These are phyloP conservation scores for Chaetomiaceae sp. DNA, from an alignment of 2,329 filamentous ascomycete genomes.

Conservation along the genomic window DNA sequence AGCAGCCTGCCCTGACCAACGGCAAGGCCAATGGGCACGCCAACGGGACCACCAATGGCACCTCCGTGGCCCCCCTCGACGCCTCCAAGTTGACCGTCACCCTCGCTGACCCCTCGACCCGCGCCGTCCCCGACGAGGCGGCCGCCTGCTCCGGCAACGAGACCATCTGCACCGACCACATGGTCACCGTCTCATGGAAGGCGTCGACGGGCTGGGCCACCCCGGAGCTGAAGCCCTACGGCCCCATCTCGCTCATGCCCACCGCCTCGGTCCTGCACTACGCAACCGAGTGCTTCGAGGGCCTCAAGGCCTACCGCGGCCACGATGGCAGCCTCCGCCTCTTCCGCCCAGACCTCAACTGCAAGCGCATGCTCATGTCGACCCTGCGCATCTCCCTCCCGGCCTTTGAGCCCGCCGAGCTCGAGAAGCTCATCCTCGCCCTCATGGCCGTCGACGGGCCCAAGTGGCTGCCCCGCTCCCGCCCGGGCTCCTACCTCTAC, in stretches of 20 bases:
- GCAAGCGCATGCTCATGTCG: constrained; percentile 57
- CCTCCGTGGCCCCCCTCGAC: constrained; percentile 42
- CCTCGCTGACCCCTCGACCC: constrained; percentile 43
- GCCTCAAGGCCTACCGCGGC: constrained; percentile 75
- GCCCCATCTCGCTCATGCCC: constrained; percentile 71
- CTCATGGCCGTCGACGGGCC: constrained; percentile 68
- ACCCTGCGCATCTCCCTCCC: constrained; percentile 68
- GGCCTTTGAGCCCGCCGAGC: constrained; percentile 62
- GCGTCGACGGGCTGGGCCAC: constrained; percentile 62
- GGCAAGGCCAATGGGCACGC: constrained; percentile 19
- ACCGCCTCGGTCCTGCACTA: constrained; percentile 81
- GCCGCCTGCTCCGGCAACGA: constrained; percentile 43
- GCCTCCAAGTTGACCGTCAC: constrained; percentile 57
- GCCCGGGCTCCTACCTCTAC: constrained; percentile 71
- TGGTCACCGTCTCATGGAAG: constrained; percentile 72
- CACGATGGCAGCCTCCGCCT: constrained; percentile 68
- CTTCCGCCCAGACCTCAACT: constrained; percentile 73
- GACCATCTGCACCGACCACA: constrained; percentile 76
- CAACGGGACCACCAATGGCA: constrained; percentile 24
- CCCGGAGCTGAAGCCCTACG: constrained; percentile 72
- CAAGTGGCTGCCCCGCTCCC: constrained; percentile 71
- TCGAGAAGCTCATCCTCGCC: constrained; percentile 68
- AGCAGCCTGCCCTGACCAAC: constrained; percentile 22
- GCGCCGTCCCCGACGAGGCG: constrained; percentile 48
- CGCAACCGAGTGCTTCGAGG: constrained; percentile 88